These are phyloP conservation scores for Collariella sp. DNA, from an alignment of 495 filamentous ascomycete species.

Conservation along the genomic window DNA sequence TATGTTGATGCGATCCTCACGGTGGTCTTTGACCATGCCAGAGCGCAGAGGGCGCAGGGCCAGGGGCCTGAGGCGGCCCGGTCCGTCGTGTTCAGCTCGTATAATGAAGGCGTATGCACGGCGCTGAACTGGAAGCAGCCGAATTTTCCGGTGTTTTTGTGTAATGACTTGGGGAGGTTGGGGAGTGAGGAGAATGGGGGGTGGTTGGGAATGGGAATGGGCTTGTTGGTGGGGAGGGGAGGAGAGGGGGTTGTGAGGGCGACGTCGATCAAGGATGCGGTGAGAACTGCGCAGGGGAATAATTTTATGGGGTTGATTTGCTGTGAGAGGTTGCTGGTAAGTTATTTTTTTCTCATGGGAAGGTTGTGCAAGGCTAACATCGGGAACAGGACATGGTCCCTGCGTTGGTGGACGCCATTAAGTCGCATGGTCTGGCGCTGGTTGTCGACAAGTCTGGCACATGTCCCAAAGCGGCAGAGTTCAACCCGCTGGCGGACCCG, in stretches of 20 bases:
- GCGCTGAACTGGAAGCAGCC: constrained; percentile 98
- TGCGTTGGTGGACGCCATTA: constrained; percentile 83
- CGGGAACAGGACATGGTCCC: constrained; percentile 89
- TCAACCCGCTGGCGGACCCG: constrained; percentile 27
- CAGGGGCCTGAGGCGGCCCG: constrained; percentile 55
- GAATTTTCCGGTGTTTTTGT: constrained; percentile 92
- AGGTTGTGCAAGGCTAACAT: constrained; percentile 6
- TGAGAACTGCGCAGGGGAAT: constrained; percentile 85
- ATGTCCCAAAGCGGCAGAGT: constrained; percentile 10
- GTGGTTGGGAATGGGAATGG: too few relatives aligned
- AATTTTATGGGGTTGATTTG: constrained; percentile 98
- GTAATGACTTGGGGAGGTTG: constrained; percentile 74
- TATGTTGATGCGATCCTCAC: constrained; percentile 76
- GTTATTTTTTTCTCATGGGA: constrained; percentile 23
- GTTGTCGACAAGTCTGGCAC: constrained; percentile 74
- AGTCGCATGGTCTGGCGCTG: constrained; percentile 83
- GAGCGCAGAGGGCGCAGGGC: constrained; percentile 56
- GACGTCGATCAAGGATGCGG: constrained; percentile 87
- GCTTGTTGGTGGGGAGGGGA: too few relatives aligned
- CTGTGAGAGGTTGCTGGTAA: constrained; percentile 72
- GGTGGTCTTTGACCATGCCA: constrained; percentile 85
- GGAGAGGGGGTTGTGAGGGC: constrained; percentile 54
- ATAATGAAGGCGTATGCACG: constrained; percentile 80
- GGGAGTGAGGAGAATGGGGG: constrained; percentile 28
- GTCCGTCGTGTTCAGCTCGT: constrained; percentile 85